Conservation (phyloP, 2,329 filamentous ascomycete genomes). For the Fusarium algeriense region DNA sequence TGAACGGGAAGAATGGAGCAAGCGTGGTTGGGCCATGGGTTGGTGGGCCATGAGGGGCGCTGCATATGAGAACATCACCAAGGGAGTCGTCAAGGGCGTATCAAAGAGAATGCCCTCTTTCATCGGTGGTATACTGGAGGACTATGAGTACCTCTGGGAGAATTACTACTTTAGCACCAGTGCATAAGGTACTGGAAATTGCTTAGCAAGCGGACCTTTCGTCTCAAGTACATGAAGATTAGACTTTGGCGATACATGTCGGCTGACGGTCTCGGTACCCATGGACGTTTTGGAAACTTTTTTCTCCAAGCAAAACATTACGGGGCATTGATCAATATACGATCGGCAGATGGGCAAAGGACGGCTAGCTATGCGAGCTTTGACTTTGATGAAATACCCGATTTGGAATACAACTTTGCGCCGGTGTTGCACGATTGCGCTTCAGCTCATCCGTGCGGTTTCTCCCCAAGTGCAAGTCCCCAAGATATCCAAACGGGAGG, state of each 20-base stretch:
- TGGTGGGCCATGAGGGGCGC: conserved; percentile 99
- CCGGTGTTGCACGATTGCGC: conserved; percentile 26
- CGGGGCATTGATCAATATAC: neutral
- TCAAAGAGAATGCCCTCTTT: conserved; percentile 83
- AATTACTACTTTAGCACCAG: conserved; percentile 90
- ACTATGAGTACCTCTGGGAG: conserved; percentile 98
- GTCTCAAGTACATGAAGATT: conserved; percentile 22
- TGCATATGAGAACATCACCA: conserved; percentile 93
- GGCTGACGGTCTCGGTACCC: conserved; percentile 21
- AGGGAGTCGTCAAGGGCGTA: conserved; percentile 77
- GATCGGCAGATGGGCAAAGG: conserved; percentile 21
- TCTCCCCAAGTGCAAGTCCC: neutral
- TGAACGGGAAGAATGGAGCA: conserved; percentile 89
- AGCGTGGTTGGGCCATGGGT: conserved; percentile 87
- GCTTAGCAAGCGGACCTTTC: neutral
- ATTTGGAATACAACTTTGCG: conserved; percentile 26
- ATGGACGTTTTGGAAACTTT: conserved; percentile 8
- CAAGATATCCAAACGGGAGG: neutral
- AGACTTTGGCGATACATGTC: conserved; percentile 8
- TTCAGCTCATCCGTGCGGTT: conserved; percentile 20
- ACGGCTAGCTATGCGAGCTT: conserved; percentile 5
- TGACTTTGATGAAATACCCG: conserved; percentile 5
- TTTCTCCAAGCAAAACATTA: conserved; percentile 3
- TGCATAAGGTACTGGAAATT: conserved; percentile 36
- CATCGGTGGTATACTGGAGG: conserved; percentile 87